Base-by-base conservation (phyloP, 1,284 basidiomycete genomes). In the Cryptococcus sp. region DNA sequence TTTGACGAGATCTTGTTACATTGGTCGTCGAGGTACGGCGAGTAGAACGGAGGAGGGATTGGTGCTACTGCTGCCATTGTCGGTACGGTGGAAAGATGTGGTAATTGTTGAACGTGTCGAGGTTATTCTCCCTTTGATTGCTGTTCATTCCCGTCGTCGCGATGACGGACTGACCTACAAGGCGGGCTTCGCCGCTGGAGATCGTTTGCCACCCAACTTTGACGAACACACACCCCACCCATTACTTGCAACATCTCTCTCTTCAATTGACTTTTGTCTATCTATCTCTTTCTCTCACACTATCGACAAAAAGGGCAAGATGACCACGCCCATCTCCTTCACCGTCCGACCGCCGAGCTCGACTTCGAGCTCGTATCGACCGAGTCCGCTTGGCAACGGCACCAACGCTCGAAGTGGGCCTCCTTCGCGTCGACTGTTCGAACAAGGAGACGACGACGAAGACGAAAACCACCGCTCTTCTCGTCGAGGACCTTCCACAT, bases 1-100 rank as follows among this genome's bases (percentile, higher is more conserved):
- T 93, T 93, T 10, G 85, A 79, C 57, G 87, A 81, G 55, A 94
- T 91, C 78, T 93, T 91, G 49, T 83, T 78, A 9, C 87, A 86
- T 63, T 80, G 82, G 58, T 94, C 89, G 57, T 92, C 86, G 57
- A 98, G 82, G 76, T 87, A 94, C 7, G 81, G 71, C 16, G 70
- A 71, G 72, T 87, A 93, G 56, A 87, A 87, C 46, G 94, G 84
- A 47, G 91, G 83, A 39, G 85, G 84, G 61, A 90, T 80, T 10
- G 88, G 63, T 3, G 60, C 59, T 43, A 52, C 55, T 28, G 52
- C 54, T 10, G 58, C 53, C 23, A 58, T 52, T 62, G 67, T 70
- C 19, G 35, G 25, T 36, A 12, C 1, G 4, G 7, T 31, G 28
- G 28, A 7, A 31, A 31, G 28, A 14, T 31, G 44, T n/a, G 2